Conservation (phyloP, 495 filamentous ascomycete genomes). For the Penicillium robsamsonii region DNA sequence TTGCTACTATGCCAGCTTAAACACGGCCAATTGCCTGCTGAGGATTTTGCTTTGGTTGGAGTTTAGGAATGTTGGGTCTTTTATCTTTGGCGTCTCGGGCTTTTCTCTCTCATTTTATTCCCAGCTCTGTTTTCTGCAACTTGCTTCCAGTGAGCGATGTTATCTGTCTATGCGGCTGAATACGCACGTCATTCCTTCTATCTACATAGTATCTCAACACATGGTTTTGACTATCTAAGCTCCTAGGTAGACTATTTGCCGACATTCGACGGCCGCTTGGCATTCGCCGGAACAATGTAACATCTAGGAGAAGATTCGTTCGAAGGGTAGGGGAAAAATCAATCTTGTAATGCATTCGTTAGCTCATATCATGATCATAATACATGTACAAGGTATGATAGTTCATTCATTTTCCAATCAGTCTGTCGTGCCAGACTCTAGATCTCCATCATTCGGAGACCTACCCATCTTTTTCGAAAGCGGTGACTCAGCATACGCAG, state of each 20-base stretch:
- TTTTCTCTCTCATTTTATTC: conserved; percentile 17
- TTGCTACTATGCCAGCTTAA: background rate
- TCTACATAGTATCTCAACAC: background rate
- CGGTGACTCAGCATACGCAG: conserved; percentile 32
- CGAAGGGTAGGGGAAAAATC: background rate
- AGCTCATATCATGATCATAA: conserved; percentile 14
- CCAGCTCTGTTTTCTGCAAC: conserved; percentile 15
- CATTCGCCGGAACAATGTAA: background rate
- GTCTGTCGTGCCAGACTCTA: conserved; percentile 15
- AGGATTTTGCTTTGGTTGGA: conserved; percentile 19
- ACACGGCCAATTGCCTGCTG: background rate
- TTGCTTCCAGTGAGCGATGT: conserved; percentile 25
- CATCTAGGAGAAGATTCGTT: background rate
- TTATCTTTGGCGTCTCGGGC: conserved; percentile 22
- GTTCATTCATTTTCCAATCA: conserved; percentile 1
- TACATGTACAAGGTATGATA: conserved; percentile 12
- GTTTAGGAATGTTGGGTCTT: conserved; percentile 19
- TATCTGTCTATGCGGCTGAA: conserved; percentile 13
- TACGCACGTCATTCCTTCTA: conserved; percentile 19
- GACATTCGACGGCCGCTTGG: background rate
- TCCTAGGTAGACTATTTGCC: background rate
- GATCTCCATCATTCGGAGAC: conserved; percentile 12
- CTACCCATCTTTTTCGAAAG: conserved; percentile 27
- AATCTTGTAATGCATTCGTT: background rate
- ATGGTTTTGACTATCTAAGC: background rate